Evolutionary conservation across 805 yeast species (phyloP).

Genomic region (Saturnispora kantuleensis): DNA sequence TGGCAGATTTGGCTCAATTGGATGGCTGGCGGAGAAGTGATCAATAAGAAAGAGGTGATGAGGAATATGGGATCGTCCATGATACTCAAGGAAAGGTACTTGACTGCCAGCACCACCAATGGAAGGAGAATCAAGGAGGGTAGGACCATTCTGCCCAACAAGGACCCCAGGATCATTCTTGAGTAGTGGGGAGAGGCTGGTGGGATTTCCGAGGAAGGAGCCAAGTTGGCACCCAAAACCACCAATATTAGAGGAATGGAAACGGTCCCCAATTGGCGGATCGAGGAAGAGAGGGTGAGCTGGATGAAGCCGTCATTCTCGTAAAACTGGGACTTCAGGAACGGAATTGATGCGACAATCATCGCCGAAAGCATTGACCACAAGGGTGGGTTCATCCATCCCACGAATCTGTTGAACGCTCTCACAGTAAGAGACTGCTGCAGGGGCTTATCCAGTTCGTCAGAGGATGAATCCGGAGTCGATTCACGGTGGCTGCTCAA

Average conservation of each 20-base stretch:
- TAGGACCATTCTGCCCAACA: constrained; percentile 67
- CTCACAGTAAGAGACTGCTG: neutral
- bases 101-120: constrained; percentile 52
- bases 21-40: constrained; percentile 77
- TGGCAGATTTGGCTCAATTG: constrained; percentile 77
- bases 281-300: constrained; percentile 55
- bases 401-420: constrained; percentile 10
- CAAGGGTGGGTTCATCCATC: constrained; percentile 68
- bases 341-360: constrained; percentile 57
- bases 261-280: constrained; percentile 59
- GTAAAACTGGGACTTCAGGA: constrained; percentile 47
- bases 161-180: constrained; percentile 58
- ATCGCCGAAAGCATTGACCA: constrained; percentile 67
- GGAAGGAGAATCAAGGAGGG: constrained; percentile 66
- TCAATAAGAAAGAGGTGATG: constrained; percentile 64
- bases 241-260: constrained; percentile 70
- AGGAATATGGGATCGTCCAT: constrained; percentile 75
- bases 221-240: constrained; percentile 69
- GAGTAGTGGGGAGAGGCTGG: constrained; percentile 53
- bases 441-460: neutral
- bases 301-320: constrained; percentile 50
- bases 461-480: neutral
- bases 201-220: constrained; percentile 59
- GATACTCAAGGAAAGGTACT: constrained; percentile 53
- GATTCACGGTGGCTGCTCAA: neutral